Base-by-base conservation (phyloP, 108 stramenopile genomes). In the Bacterosira constricta region DNA sequence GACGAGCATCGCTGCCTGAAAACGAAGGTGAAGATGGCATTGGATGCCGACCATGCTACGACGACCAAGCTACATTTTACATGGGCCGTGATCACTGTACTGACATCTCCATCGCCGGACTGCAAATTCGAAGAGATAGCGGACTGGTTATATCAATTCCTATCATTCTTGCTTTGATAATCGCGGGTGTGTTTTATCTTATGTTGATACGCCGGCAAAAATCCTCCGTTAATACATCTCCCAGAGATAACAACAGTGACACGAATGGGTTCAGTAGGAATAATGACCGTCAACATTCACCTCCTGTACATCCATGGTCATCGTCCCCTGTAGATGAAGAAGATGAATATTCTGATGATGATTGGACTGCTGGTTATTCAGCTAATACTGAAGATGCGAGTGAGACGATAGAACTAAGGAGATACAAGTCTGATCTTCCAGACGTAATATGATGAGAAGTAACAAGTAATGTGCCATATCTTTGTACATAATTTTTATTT, bases 291-390 rank as follows among this genome's bases (percentile, higher is more conserved):
- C 37, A 61, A 12, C n/a, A 38, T 13, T 20, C 51, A 38, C 30
- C 50, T 12, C 61, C 42, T 20, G 9, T 66, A 31, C 65, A 52
- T 31, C 65, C 47, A 31, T 47, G 47, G 50, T 52, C 50, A 0
- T 66, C 66, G 0, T 44, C 57, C 3, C 26, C 55, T 0, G 55
- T 50, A 35, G 50, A 63, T 21, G 61, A 72, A 61, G 49, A 63
- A 61, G 49, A 63, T 21, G 67, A 67, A 62, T 55, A 71, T 31
- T 64, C 77, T 12, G 77, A 71, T 66, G 78, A 79, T 32, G 78
- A 79, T 52, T 79, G 78, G 78, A 71, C 78, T 29, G 78, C 70
- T 31, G 78, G 66, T 9, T 47, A 64, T 45, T 70, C 69, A 6
- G 70, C n/a, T n/a, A n/a, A 71, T 29, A 20, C 17, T 17, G 77